Evolutionary conservation across 2,329 filamentous ascomycete genomes (phyloP).

Genomic region (Colletotrichum tanaceti): DNA sequence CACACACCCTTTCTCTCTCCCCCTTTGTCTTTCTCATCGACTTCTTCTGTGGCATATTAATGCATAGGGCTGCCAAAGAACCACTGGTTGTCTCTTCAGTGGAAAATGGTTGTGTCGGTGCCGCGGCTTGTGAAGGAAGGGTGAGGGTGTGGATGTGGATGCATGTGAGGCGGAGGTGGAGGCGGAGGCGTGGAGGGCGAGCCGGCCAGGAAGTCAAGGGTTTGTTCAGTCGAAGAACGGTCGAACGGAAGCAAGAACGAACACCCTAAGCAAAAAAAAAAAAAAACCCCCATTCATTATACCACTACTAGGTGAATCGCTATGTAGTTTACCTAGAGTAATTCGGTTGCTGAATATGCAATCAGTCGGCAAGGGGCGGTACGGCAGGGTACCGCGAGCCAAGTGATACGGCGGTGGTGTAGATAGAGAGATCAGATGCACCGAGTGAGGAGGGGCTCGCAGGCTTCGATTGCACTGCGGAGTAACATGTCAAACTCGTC

Average conservation of each 20-base stretch:
- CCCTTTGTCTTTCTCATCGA: too few relatives aligned
- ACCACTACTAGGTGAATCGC: not conserved
- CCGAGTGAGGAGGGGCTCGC: not conserved
- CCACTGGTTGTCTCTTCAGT: not conserved
- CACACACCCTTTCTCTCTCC: too few relatives aligned
- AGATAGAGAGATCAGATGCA: not conserved
- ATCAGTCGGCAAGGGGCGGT: not conserved
- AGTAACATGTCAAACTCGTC: not conserved
- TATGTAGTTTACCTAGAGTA: too few relatives aligned
- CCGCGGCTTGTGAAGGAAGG: constrained; percentile 34
- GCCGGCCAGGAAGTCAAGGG: constrained; percentile 1
- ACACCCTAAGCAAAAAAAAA: not conserved
- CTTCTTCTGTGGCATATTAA: not conserved
- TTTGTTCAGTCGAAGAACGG: not conserved
- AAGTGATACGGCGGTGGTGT: not conserved
- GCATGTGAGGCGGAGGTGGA: constrained; percentile 2
- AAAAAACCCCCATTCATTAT: not conserved
- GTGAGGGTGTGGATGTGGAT: not conserved
- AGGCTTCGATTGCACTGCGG: not conserved
- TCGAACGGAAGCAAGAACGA: constrained; percentile 1
- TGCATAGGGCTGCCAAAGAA: constrained; percentile 27
- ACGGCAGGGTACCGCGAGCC: not conserved
- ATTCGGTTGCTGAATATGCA: not conserved
- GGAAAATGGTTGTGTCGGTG: constrained; percentile 2
- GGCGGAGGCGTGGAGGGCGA: not conserved